Percentiles rank a stretch among this genome's conserved stretches.
Evolutionary conservation across 2,329 filamentous ascomycete genomes (phyloP).

Genomic region (Penicillium sp.): DNA sequence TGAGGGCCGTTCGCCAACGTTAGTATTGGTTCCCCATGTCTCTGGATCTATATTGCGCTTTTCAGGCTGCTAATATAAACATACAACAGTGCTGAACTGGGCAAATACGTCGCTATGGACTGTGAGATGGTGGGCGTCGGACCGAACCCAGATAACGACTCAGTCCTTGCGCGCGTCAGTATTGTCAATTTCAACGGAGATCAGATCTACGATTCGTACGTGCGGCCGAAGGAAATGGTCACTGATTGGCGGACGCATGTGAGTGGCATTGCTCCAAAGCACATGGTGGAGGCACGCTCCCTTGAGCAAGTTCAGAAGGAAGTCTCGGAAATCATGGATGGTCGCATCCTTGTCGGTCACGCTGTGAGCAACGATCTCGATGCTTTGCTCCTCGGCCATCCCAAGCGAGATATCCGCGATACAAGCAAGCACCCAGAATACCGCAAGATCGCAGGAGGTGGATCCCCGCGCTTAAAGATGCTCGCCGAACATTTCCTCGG

Average conservation of each 20-base stretch:
- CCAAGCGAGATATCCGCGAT: constrained; percentile 74
- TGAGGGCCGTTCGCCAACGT: constrained; percentile 56
- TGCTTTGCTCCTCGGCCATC: constrained; percentile 74
- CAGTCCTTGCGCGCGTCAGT: constrained; percentile 79
- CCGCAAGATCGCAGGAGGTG: constrained; percentile 55
- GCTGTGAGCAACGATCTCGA: constrained; percentile 74
- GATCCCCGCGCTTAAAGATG: constrained; percentile 54
- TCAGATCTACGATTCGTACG: constrained; percentile 92
- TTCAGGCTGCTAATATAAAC: neutral
- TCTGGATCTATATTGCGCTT: constrained; percentile 14
- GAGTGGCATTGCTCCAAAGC: constrained; percentile 72
- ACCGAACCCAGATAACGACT: constrained; percentile 60
- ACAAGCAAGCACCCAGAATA: constrained; percentile 77
- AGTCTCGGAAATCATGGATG: constrained; percentile 66
- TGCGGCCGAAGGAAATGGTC: constrained; percentile 71
- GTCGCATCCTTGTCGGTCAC: constrained; percentile 76
- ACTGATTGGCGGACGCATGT: constrained; percentile 88
- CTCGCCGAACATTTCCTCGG: constrained; percentile 58
- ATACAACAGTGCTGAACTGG: constrained; percentile 60
- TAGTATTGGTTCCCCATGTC: constrained; percentile 17
- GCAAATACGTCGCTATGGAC: constrained; percentile 89
- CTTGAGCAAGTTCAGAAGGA: constrained; percentile 76
- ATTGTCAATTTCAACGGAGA: constrained; percentile 91
- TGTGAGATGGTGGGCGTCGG: constrained; percentile 96
- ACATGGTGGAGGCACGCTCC: constrained; percentile 65